phyloP scores from a whole-genome alignment of 306 rosid genomes.

The Lathyrus sativus region DNA sequence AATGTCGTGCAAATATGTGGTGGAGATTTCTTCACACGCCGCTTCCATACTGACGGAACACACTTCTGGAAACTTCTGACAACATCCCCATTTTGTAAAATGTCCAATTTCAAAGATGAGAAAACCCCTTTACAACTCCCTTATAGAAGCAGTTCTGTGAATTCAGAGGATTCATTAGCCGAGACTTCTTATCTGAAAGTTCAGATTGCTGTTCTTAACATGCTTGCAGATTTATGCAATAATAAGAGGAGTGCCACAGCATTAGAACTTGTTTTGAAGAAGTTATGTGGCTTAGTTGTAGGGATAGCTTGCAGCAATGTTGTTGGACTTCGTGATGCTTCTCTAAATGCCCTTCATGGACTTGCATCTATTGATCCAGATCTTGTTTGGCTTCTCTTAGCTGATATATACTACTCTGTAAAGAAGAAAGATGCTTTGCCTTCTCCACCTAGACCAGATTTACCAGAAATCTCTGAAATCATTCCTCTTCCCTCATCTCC shows the following conservation, averaged over 20 bases:
- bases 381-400: constrained; percentile 93
- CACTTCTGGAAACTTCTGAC: constrained; percentile 85
- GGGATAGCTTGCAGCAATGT: constrained; percentile 90
- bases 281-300: constrained; percentile 70
- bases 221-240: constrained; percentile 75
- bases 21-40: constrained; percentile 90
- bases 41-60: constrained; percentile 69
- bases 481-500: constrained; percentile 65
- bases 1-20: constrained; percentile 66
- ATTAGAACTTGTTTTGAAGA: constrained; percentile 71
- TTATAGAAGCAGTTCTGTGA: constrained; percentile 56
- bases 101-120: constrained; percentile 53
- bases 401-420: constrained; percentile 72
- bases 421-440: constrained; percentile 48
- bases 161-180: constrained; percentile 62
- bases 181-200: constrained; percentile 81
- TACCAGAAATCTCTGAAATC: constrained; percentile 57
- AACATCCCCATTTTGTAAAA: constrained; percentile 65
- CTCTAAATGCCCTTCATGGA: constrained; percentile 75
- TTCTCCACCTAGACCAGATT: constrained; percentile 57
- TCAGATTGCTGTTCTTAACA: constrained; percentile 79
- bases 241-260: constrained; percentile 66
- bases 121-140: constrained; percentile 71
- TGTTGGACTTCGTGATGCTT: constrained; percentile 70
- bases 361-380: constrained; percentile 84